Evolutionary conservation across 1,284 basidiomycete genomes (phyloP).

Genomic region (Ceratobasidium sp.): DNA sequence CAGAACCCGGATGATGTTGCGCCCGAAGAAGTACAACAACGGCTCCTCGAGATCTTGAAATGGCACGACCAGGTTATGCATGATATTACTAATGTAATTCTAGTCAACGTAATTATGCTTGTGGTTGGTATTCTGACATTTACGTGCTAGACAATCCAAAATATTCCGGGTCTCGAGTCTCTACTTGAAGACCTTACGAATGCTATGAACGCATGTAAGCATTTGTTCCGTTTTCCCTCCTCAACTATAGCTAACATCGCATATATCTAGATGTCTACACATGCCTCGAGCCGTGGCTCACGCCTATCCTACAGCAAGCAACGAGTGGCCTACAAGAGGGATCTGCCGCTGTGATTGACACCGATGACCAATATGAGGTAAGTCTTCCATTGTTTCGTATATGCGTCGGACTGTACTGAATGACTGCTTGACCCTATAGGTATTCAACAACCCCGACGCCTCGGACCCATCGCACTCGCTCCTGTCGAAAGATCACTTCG

Average conservation of each 20-base stretch:
- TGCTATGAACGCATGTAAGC: constrained; percentile 73
- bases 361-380: constrained; percentile 76
- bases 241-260: constrained; percentile 45
- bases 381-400: constrained; percentile 27
- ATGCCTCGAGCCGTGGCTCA: constrained; percentile 75
- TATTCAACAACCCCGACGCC: constrained; percentile 77
- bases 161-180: constrained; percentile 76
- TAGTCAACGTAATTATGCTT: too few relatives aligned
- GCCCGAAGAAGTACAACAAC: constrained; percentile 77
- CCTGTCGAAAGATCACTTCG: constrained; percentile 76
- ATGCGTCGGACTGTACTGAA: constrained; percentile 14
- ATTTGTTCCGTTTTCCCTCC: constrained; percentile 42
- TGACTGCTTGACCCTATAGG: constrained; percentile 57
- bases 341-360: constrained; percentile 78
- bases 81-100: constrained; percentile 61
- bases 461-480: constrained; percentile 81
- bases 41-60: constrained; percentile 75
- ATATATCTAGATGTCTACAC: constrained; percentile 71
- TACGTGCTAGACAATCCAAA: constrained; percentile 66
- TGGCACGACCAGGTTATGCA: constrained; percentile 77
- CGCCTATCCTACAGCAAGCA: constrained; percentile 70
- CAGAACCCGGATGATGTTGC: constrained; percentile 65
- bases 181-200: constrained; percentile 76
- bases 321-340: constrained; percentile 72
- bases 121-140: constrained; percentile 51